Percentiles rank a stretch among this genome's conserved stretches.
phyloP scores from a whole-genome alignment of 495 filamentous ascomycete genomes.

The Penicillium coprophilum region DNA sequence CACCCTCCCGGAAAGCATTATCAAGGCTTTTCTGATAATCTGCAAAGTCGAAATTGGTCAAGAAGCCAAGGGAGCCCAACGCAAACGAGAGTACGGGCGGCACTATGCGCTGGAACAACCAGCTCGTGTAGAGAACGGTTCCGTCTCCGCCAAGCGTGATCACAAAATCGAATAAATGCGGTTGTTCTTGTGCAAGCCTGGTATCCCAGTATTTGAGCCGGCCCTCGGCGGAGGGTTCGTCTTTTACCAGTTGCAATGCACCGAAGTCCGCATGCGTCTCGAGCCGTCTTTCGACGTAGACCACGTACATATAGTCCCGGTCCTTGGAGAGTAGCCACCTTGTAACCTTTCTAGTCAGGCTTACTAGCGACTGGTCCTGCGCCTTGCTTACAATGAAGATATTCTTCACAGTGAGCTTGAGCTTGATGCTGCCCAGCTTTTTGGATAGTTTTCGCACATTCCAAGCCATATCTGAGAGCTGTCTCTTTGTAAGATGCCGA shows the following conservation, averaged over 20 bases:
- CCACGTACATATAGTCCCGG: constrained; percentile 65
- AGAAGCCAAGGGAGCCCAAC: constrained; percentile 86
- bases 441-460: constrained; percentile 89
- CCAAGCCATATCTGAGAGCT: constrained; percentile 94
- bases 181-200: constrained; percentile 69
- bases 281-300: constrained; percentile 77
- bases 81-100: constrained; percentile 91
- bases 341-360: constrained; percentile 71
- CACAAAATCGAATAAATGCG: constrained; percentile 90
- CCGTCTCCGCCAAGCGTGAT: constrained; percentile 95
- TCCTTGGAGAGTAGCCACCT: constrained; percentile 84
- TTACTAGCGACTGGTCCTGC: constrained; percentile 78
- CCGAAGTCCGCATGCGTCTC: constrained; percentile 70
- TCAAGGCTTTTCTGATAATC: constrained; percentile 67
- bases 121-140: constrained; percentile 91
- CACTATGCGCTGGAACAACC: constrained; percentile 96
- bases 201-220: constrained; percentile 82
- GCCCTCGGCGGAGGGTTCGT: constrained; percentile 53
- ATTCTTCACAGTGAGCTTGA: constrained; percentile 76
- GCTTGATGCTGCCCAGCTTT: constrained; percentile 70
- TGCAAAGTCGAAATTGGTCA: constrained; percentile 94
- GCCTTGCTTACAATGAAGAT: constrained; percentile 90
- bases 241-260: constrained; percentile 56
- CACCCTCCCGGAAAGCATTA: constrained; percentile 74
- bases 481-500: constrained; percentile 81